Conservation (phyloP, 208 protist species). For the Leishmania tarentolae region DNA sequence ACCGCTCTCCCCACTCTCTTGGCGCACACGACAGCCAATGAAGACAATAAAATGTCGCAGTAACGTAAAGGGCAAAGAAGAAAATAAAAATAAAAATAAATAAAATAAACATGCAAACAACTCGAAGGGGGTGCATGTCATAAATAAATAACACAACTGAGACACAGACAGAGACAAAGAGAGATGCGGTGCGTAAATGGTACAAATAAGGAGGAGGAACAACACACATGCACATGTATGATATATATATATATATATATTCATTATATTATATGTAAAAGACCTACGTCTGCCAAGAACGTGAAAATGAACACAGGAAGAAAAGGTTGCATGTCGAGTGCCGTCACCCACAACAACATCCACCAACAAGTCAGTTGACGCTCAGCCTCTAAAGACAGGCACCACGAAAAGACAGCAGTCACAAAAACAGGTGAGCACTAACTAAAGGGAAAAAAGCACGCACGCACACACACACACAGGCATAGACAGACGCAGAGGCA, state of each 20-base stretch:
- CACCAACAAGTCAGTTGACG: neutral
- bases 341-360: neutral
- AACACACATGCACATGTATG: neutral
- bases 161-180: neutral
- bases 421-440: neutral
- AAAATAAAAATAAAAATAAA: neutral
- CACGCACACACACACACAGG: neutral
- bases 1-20: neutral
- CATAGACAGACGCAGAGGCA: neutral
- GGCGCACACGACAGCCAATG: neutral
- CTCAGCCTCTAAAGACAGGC: neutral
- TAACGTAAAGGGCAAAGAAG: too few species aligned
- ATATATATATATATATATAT: slow-evolving; percentile 4
- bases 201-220: neutral
- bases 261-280: neutral
- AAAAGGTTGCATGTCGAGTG: neutral
- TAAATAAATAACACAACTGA: neutral
- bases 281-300: neutral
- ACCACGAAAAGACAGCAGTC: neutral
- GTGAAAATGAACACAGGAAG: too few species aligned
- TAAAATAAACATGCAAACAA: neutral
- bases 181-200: neutral
- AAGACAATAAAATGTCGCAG: neutral
- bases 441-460: too few species aligned
- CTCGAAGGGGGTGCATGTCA: too few species aligned